These are phyloP conservation scores for Cladosporium sp. DNA, from an alignment of 2,329 filamentous ascomycete genomes.

Conservation along the genomic window DNA sequence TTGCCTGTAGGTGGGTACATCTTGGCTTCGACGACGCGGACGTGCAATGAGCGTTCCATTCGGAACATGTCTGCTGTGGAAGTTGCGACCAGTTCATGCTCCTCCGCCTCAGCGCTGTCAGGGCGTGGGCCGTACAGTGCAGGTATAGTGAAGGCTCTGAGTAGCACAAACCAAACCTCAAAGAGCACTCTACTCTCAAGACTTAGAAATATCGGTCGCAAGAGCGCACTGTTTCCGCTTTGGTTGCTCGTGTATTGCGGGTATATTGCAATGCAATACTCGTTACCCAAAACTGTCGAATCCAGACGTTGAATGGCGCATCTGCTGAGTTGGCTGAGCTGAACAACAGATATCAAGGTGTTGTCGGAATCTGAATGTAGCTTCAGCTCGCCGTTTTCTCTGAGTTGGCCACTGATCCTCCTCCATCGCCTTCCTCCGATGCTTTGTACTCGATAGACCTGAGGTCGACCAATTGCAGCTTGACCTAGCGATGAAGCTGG, in stretches of 20 bases:
- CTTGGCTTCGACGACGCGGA: slow-evolving; percentile 61
- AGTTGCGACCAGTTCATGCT: slow-evolving; percentile 23
- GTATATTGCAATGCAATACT: slow-evolving; percentile 93
- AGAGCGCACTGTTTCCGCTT: slow-evolving; percentile 63
- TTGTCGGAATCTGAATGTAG: slow-evolving; percentile 83
- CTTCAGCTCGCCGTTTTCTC: slow-evolving; percentile 93
- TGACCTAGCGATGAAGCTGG: slow-evolving; percentile 15
- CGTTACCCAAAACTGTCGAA: slow-evolving; percentile 83
- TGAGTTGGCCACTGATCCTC: slow-evolving; percentile 86
- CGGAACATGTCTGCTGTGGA: slow-evolving; percentile 53
- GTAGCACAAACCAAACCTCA: slow-evolving; percentile 92
- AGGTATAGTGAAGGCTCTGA: slow-evolving; percentile 87
- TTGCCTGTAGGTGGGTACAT: slow-evolving; percentile 37
- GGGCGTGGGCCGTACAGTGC: slow-evolving; percentile 68
- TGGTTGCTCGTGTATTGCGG: slow-evolving; percentile 81
- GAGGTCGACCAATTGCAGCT: slow-evolving; percentile 36
- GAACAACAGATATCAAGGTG: slow-evolving; percentile 74
- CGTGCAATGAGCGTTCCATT: slow-evolving; percentile 57
- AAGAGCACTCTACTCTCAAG: slow-evolving; percentile 83
- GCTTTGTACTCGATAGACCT: slow-evolving; percentile 53
- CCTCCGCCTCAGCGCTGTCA: slow-evolving; percentile 20
- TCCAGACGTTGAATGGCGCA: slow-evolving; percentile 89
- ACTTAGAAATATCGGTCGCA: slow-evolving; percentile 84
- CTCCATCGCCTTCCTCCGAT: slow-evolving; percentile 68
- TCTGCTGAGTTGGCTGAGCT: slow-evolving; percentile 81